Evolutionary conservation across 2,329 filamentous ascomycete species (phyloP).

Genomic region (Fusarium sp.): DNA sequence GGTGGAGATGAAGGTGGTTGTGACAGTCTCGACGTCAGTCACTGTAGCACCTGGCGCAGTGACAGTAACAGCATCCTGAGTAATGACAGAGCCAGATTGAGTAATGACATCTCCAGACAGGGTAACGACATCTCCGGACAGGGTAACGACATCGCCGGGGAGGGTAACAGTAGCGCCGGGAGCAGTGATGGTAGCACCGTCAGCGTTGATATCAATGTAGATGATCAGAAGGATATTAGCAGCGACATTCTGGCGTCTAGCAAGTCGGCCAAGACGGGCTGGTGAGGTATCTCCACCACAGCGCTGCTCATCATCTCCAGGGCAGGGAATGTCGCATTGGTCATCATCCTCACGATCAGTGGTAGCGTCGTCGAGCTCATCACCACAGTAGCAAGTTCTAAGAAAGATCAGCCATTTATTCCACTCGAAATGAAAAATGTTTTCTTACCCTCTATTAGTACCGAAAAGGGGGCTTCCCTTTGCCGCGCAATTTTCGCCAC

Average conservation of each 20-base stretch:
- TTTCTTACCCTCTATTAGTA: not conserved
- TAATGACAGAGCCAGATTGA: not conserved
- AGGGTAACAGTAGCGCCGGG: not conserved
- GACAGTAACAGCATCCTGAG: not conserved
- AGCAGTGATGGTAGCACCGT: not conserved
- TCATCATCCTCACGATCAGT: not conserved
- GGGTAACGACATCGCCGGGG: not conserved
- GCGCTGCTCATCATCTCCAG: conserved; percentile 23
- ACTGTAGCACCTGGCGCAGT: not conserved
- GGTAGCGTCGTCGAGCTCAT: not conserved
- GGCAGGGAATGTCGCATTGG: conserved; percentile 32
- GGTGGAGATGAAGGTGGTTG: conserved; percentile 24
- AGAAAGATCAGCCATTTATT: conserved; percentile 1
- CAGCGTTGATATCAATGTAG: not conserved
- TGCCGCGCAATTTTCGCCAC: not conserved
- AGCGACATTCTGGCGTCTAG: conserved; percentile 28
- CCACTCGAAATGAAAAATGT: not conserved
- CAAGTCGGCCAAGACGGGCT: conserved; percentile 15
- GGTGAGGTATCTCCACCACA: conserved; percentile 33
- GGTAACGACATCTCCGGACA: not conserved
- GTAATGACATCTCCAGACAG: not conserved
- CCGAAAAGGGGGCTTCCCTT: not conserved
- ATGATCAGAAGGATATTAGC: conserved; percentile 30
- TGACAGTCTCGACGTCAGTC: conserved; percentile 11
- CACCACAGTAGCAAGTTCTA: conserved; percentile 43